Conservation (phyloP, 116 monocot species). For the Thalassia testudinum region DNA sequence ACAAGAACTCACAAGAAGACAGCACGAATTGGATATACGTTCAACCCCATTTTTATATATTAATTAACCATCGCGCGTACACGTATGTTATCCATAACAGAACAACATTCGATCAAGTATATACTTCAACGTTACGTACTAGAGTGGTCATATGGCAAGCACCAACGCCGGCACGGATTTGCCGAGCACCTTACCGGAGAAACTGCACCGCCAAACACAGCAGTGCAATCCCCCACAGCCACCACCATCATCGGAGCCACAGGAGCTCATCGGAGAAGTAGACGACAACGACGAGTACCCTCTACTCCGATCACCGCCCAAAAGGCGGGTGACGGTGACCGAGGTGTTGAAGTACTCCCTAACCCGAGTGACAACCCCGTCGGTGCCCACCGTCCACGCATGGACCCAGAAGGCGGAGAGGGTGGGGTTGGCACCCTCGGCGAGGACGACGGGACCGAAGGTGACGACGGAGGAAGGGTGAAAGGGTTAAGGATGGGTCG, state of each 20-base stretch:
- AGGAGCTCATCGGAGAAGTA: neutral
- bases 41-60: too few species aligned
- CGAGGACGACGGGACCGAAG: conserved; percentile 34
- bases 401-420: conserved; percentile 30
- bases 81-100: too few species aligned
- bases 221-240: neutral
- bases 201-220: conserved; percentile 27
- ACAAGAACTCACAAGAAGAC: too few species aligned
- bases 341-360: conserved; percentile 37
- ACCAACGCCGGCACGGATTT: conserved; percentile 39
- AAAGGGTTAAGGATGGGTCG: conserved; percentile 3
- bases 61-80: too few species aligned
- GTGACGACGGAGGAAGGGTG: conserved; percentile 6
- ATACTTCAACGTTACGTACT: too few species aligned
- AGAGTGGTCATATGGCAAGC: conserved; percentile 22
- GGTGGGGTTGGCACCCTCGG: conserved; percentile 25
- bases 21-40: too few species aligned
- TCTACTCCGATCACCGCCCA: neutral
- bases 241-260: neutral
- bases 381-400: conserved; percentile 38
- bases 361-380: conserved; percentile 24
- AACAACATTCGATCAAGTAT: too few species aligned
- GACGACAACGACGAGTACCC: neutral
- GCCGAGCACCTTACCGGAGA: conserved; percentile 10
- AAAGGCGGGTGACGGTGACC: conserved; percentile 15